Percentiles rank a stretch among this genome's conserved stretches.
Conservation (phyloP, 2,329 filamentous ascomycete genomes). For the Gaeumannomyces tritici region DNA sequence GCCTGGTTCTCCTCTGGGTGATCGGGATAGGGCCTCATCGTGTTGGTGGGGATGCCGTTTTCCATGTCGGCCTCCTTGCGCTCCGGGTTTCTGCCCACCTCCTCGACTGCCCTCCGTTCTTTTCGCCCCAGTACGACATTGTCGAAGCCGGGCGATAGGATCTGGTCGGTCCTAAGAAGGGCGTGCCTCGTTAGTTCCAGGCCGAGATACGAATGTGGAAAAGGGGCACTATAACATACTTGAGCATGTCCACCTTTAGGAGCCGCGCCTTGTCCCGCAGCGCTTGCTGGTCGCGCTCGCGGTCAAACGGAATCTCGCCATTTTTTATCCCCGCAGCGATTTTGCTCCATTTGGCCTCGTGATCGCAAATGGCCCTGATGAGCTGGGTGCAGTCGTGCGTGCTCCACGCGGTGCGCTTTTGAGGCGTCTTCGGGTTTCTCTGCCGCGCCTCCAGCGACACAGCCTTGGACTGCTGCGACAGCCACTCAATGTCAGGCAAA, state of each 20-base stretch:
- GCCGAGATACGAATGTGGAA: neutral
- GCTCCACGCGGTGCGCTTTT: slow-evolving; percentile 30
- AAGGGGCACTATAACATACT: slow-evolving; percentile 16
- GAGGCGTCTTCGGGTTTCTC: slow-evolving; percentile 16
- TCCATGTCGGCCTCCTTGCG: slow-evolving; percentile 37
- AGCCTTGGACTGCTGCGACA: slow-evolving; percentile 14
- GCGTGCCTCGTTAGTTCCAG: neutral
- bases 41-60: slow-evolving; percentile 23
- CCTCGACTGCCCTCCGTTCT: slow-evolving; percentile 31
- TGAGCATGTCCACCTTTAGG: slow-evolving; percentile 42
- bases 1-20: neutral
- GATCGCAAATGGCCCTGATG: slow-evolving; percentile 27
- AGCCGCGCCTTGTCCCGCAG: slow-evolving; percentile 50
- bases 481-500: slow-evolving; percentile 13
- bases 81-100: slow-evolving; percentile 36
- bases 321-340: slow-evolving; percentile 22
- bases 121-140: slow-evolving; percentile 38
- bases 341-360: slow-evolving; percentile 27
- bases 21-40: slow-evolving; percentile 7
- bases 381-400: slow-evolving; percentile 29
- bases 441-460: slow-evolving; percentile 18
- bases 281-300: slow-evolving; percentile 41
- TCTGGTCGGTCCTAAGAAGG: slow-evolving; percentile 24
- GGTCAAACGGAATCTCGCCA: slow-evolving; percentile 26
- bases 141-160: slow-evolving; percentile 39